Percentiles rank a stretch among this genome's conserved stretches.
phyloP scores from a whole-genome alignment of 495 filamentous ascomycete species.

The Sordaria brevicollis region DNA sequence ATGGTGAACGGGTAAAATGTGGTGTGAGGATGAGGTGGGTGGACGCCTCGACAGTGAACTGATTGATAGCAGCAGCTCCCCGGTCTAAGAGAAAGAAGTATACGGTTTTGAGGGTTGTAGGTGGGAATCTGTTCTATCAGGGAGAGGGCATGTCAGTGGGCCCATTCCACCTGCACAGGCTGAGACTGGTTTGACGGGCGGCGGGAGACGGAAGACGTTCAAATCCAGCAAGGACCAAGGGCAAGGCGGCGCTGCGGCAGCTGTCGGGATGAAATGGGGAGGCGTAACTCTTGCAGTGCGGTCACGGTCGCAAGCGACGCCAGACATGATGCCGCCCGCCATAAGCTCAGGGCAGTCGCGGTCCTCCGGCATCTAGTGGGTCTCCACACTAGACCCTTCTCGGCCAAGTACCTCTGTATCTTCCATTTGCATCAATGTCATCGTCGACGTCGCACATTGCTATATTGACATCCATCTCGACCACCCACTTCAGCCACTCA shows the following conservation, averaged over 20 bases:
- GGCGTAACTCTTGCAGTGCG: conserved; percentile 9
- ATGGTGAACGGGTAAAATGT: conserved; percentile 5
- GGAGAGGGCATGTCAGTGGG: neutral
- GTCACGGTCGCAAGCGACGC: neutral
- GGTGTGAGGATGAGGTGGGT: conserved; percentile 12
- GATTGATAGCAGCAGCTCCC: neutral
- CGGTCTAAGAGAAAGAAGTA: neutral
- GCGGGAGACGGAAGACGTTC: conserved; percentile 22
- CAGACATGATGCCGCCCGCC: neutral
- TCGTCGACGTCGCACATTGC: neutral
- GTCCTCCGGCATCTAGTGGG: neutral
- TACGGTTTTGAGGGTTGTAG: neutral
- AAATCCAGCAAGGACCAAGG: conserved; percentile 4
- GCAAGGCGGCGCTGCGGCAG: conserved; percentile 18
- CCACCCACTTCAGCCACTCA: neutral
- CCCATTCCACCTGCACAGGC: neutral
- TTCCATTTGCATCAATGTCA: neutral
- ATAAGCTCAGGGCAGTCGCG: neutral
- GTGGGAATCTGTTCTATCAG: neutral
- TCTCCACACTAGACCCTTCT: neutral
- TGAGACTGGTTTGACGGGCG: conserved; percentile 5
- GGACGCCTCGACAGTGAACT: neutral
- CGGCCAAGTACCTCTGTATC: neutral
- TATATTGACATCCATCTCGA: too few species aligned
- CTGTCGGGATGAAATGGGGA: conserved; percentile 19